phyloP scores from a whole-genome alignment of 306 rosid genomes.

The Arachis stenosperma region DNA sequence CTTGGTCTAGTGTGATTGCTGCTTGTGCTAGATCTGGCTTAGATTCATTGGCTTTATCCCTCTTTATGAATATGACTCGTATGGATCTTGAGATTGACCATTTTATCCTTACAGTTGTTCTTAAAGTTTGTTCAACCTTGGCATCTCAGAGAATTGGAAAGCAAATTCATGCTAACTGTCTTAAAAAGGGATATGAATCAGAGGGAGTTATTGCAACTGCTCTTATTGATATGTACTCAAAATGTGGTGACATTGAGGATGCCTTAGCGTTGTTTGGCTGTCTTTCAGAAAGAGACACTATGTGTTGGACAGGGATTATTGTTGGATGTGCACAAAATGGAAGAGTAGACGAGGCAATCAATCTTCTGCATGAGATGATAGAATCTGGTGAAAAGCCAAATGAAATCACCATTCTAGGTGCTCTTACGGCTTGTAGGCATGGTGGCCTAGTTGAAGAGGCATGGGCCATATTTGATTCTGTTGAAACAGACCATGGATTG shows the following conservation, averaged over 20 bases:
- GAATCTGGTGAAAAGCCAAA: conserved; percentile 69
- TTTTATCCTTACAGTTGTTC: conserved; percentile 65
- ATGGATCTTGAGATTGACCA: conserved; percentile 65
- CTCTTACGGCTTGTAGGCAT: conserved; percentile 85
- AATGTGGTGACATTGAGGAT: conserved; percentile 82
- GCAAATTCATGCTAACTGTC: conserved; percentile 72
- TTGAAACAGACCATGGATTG: conserved; percentile 58
- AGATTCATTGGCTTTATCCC: conserved; percentile 55
- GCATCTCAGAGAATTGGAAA: conserved; percentile 76
- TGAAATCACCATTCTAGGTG: conserved; percentile 74
- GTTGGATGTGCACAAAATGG: conserved; percentile 96
- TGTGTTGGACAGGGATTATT: conserved; percentile 90
- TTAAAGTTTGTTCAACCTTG: conserved; percentile 69
- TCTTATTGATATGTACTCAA: conserved; percentile 77
- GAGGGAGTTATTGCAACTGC: conserved; percentile 74
- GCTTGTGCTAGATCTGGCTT: conserved; percentile 74
- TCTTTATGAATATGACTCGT: conserved; percentile 63
- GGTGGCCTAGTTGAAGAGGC: conserved; percentile 81
- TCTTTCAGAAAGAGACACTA: conserved; percentile 56
- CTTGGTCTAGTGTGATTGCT: conserved; percentile 83
- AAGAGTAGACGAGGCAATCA: conserved; percentile 67
- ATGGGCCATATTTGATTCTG: conserved; percentile 57
- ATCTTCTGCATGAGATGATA: conserved; percentile 62
- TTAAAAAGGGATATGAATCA: conserved; percentile 70
- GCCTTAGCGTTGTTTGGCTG: conserved; percentile 63